These are phyloP conservation scores for Ascochyta lentis DNA, from an alignment of 2,329 filamentous ascomycete genomes.

Conservation along the genomic window DNA sequence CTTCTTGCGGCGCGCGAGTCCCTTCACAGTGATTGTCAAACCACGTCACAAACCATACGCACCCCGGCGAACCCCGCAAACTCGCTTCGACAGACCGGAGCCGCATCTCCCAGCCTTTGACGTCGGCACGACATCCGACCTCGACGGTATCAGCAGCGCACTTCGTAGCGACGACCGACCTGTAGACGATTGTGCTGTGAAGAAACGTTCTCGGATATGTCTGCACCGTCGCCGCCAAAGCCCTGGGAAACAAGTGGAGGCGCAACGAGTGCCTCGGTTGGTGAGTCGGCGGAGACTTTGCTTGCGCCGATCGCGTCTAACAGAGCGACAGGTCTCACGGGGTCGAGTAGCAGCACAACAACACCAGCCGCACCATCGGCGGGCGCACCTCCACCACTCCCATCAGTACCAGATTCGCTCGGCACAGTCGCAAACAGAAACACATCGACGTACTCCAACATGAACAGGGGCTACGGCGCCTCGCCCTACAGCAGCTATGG, in stretches of 20 bases:
- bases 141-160: conserved; percentile 22
- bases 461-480: conserved; percentile 59
- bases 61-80: conserved; percentile 34
- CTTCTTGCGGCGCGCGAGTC: neutral
- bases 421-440: conserved; percentile 84
- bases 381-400: conserved; percentile 69
- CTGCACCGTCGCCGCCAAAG: conserved; percentile 83
- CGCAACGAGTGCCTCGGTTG: conserved; percentile 51
- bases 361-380: conserved; percentile 51
- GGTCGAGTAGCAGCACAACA: conserved; percentile 49
- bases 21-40: neutral
- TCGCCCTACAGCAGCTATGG: conserved; percentile 56
- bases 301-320: conserved; percentile 33
- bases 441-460: conserved; percentile 78
- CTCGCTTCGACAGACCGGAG: conserved; percentile 23
- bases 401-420: conserved; percentile 80
- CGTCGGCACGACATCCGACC: conserved; percentile 8
- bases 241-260: conserved; percentile 89
- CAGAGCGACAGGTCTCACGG: conserved; percentile 40
- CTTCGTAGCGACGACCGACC: conserved; percentile 16
- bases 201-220: conserved; percentile 53
- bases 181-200: conserved; percentile 36
- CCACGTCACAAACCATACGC: neutral
- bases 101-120: conserved; percentile 21
- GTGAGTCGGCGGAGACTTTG: conserved; percentile 33